Evolutionary conservation across 1,139 yeast species (phyloP), one percentile per base, ranked within the genome.

Genomic region (Debaryomyces sp.): DNA sequence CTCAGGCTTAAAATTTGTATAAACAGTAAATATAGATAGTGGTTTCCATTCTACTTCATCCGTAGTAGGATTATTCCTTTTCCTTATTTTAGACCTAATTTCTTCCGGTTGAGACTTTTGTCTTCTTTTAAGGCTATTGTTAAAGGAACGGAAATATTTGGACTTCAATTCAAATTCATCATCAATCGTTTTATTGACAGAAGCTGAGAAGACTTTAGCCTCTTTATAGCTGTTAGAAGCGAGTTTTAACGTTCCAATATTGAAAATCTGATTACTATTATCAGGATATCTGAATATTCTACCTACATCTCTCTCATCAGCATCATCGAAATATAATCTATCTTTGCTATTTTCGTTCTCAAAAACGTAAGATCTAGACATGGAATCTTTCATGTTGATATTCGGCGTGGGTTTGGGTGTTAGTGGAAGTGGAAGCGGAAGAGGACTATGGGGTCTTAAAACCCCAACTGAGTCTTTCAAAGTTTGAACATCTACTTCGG

Each of bases 1-100:
- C 17, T 57, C 59, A 15, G 65, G 59, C 40, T 66, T 67, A 44
- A 66, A 50, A 49, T 64, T 69, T 17, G 77, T 71, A 49, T 65
- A 73, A 2, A 75, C 76, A 36, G 69, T 66, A 53, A 62, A 72
- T 3, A 73, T 59, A 22, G 75, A 68, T 17, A 68, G 55, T 1
- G 77, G 77, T 36, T 62, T 62, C 78, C 78, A 73, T 17, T 50
- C 57, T 48, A 65, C 52, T 18, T 54, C 55, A 36, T 57, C 63
- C 2, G 45, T 44, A 34, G 18, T 24, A 6, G 64, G 63, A 34
- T 62, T 59, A 46, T 67, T 50, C 43, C 67, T 57, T 37, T 57
- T 54, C 30, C 54, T 52, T 12, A 46, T 26, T 43, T 38, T 47
- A 10, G 32, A 15, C 36, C 33, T 42, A 2, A 8, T n/a, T 17